These are phyloP conservation scores for Metschnikowia lachancei DNA, from an alignment of 805 yeast species.

Conservation along the genomic window DNA sequence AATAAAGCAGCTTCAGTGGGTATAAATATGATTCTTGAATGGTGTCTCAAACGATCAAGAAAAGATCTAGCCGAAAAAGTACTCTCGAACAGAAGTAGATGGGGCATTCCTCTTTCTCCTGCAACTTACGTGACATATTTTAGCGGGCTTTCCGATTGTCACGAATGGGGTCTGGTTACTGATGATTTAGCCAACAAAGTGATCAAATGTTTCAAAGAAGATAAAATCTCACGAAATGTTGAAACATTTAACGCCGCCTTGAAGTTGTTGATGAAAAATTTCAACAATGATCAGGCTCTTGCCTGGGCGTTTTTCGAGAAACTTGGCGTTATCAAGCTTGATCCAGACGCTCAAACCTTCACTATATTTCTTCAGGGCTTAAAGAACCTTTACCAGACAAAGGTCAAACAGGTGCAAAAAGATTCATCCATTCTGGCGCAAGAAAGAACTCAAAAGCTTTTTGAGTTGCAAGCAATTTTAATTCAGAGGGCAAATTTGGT, in stretches of 20 bases:
- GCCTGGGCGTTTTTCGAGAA: constrained; percentile 40
- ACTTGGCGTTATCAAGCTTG: constrained; percentile 19
- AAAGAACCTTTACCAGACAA: constrained; percentile 19
- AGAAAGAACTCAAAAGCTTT: constrained; percentile 24
- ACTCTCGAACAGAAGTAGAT: constrained; percentile 55
- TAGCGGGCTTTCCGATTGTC: constrained; percentile 33
- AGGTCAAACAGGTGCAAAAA: constrained; percentile 18
- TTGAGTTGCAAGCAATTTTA: constrained; percentile 29
- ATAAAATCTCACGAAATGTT: constrained; percentile 14
- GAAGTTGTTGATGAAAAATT: constrained; percentile 35
- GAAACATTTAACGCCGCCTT: constrained; percentile 40
- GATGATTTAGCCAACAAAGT: constrained; percentile 21
- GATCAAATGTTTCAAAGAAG: constrained; percentile 22
- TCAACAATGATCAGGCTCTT: constrained; percentile 27
- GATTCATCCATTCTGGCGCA: constrained; percentile 17
- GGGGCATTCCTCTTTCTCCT: constrained; percentile 57
- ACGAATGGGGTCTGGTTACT: constrained; percentile 33
- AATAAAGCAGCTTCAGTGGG: constrained; percentile 53
- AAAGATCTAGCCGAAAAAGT: constrained; percentile 49
- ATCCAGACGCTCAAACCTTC: constrained; percentile 37
- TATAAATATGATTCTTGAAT: constrained; percentile 58
- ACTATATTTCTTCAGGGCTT: constrained; percentile 40
- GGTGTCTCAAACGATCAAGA: constrained; percentile 44
- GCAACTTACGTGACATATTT: constrained; percentile 37
- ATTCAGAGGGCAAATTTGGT: constrained; percentile 28